phyloP scores from a whole-genome alignment of 192 early-diverging fungal genomes.

The Thamnidium elegans region DNA sequence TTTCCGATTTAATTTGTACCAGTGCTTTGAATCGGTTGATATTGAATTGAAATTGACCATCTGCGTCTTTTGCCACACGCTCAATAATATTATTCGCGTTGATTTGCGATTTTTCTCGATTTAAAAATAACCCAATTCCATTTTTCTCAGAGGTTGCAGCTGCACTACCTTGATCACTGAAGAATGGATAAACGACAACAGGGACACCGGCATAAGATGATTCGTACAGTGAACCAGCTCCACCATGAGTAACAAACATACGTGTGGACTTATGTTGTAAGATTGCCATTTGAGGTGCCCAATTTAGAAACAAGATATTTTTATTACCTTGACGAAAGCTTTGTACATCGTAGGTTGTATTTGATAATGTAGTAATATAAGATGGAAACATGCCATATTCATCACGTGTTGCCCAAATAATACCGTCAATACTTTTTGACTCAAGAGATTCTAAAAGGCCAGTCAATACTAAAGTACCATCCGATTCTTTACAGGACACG shows the following conservation, averaged over 20 bases:
- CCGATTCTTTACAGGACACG: not conserved
- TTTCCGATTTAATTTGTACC: slow-evolving; percentile 15
- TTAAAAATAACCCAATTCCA: not conserved
- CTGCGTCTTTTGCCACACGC: not conserved
- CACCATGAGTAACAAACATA: slow-evolving; percentile 35
- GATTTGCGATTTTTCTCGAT: not conserved
- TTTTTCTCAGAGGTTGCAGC: not conserved
- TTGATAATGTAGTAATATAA: not conserved
- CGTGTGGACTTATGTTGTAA: slow-evolving; percentile 23
- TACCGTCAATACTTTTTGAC: slow-evolving; percentile 25
- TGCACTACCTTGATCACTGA: slow-evolving; percentile 26
- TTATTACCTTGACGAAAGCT: not conserved
- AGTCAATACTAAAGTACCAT: slow-evolving; percentile 23
- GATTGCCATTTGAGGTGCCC: slow-evolving; percentile 34
- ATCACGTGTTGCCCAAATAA: slow-evolving; percentile 30
- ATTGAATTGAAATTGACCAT: not conserved
- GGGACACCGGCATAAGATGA: slow-evolving; percentile 26
- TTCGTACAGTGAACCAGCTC: slow-evolving; percentile 31
- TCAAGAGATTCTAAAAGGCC: slow-evolving; percentile 25
- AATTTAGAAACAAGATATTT: slow-evolving; percentile 6
- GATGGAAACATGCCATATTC: not conserved
- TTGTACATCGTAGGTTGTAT: not conserved
- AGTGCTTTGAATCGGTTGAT: slow-evolving; percentile 1
- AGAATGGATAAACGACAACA: slow-evolving; percentile 29
- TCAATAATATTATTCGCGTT: not conserved